A percentile compares a stretch with the other conserved stretches of the same genome.
These are phyloP conservation scores for Coniella lustricola DNA, from an alignment of 2,329 filamentous ascomycete genomes.

Conservation along the genomic window DNA sequence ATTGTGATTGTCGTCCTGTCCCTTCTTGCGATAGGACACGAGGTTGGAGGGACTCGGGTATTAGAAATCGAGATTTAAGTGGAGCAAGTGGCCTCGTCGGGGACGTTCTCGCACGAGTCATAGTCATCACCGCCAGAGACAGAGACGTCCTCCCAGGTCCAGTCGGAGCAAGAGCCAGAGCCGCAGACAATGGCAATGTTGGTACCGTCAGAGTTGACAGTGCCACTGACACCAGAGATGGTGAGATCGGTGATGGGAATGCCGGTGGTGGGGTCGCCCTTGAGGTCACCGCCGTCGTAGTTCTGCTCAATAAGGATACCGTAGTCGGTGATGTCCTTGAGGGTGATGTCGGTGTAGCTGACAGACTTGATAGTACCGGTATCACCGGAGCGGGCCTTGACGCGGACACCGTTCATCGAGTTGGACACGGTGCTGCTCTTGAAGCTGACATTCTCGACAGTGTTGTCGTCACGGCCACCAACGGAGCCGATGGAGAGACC, in stretches of 20 bases:
- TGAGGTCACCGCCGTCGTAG: conserved; percentile 40
- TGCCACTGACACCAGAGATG: conserved; percentile 36
- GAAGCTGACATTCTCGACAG: conserved; percentile 44
- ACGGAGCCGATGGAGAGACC: conserved; percentile 37
- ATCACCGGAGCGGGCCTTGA: conserved; percentile 42
- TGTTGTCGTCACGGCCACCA: conserved; percentile 43
- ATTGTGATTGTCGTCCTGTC: too few species aligned
- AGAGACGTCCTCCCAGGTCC: conserved; percentile 42
- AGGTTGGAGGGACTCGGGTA: too few species aligned
- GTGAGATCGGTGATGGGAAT: conserved; percentile 45
- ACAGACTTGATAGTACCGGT: conserved; percentile 38
- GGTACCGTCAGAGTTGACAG: conserved; percentile 30
- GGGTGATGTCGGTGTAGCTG: conserved; percentile 23
- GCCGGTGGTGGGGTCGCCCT: conserved; percentile 38
- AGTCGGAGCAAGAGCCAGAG: conserved; percentile 40
- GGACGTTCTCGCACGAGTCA: conserved; percentile 14
- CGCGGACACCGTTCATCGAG: conserved; percentile 45
- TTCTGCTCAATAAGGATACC: conserved; percentile 36
- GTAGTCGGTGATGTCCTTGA: conserved; percentile 22
- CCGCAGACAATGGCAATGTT: conserved; percentile 49
- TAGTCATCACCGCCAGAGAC: conserved; percentile 41
- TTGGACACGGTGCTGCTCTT: conserved; percentile 40
- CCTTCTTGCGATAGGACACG: too few species aligned
- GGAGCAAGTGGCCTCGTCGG: not conserved
- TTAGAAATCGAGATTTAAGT: not conserved